Evolutionary conservation across 2,329 filamentous ascomycete genomes (phyloP), one percentile per base, ranked within the genome.

Genomic region (Claviceps maximensis): DNA sequence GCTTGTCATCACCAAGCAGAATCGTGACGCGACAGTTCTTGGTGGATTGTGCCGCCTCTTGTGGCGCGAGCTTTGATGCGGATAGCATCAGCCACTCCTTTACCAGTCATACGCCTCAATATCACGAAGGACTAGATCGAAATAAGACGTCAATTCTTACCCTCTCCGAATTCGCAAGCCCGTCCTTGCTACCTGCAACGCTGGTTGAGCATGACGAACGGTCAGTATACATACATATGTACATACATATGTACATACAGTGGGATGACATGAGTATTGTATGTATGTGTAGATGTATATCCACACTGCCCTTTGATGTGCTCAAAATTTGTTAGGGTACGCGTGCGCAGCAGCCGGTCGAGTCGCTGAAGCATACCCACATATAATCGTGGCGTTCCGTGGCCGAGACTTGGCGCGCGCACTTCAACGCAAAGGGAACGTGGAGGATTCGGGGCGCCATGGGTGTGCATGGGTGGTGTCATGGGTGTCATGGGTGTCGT

Each of bases 11-110:
- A 29, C 27, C 27, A 33, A 2, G 6, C 31, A 33, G 12, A 33
- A 33, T 33, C 31, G 31, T 5, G 12, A 10, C 7, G 31, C 10
- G 31, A 36, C 13, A 27, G 17, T 38, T 21, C 5, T 2, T 12
- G 21, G 27, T 42, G 49, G 42, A 42, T 31, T 2, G 23, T 55
- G 58, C 58, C 56, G 57, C 57, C 56, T 58, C 56, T 53, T 60
- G 59, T 61, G 58, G 59, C 59, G 58, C 54, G 56, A 60, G 59
- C 57, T 58, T 45, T 15, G 4, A 29, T 5, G 23, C 23, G 25
- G n/a, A 36, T 46, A 59, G 59, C 57, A 59, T 54, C 55, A 61
- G 59, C 59, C 59, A 60, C 59, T 2, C 17, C 12, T 40, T 31
- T 47, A 44, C 21, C 21, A 10, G n/a, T n/a, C n/a, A n/a, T n/a